Base-by-base conservation (phyloP, 768 basidiomycete genomes). In the Boletus speciosus region DNA sequence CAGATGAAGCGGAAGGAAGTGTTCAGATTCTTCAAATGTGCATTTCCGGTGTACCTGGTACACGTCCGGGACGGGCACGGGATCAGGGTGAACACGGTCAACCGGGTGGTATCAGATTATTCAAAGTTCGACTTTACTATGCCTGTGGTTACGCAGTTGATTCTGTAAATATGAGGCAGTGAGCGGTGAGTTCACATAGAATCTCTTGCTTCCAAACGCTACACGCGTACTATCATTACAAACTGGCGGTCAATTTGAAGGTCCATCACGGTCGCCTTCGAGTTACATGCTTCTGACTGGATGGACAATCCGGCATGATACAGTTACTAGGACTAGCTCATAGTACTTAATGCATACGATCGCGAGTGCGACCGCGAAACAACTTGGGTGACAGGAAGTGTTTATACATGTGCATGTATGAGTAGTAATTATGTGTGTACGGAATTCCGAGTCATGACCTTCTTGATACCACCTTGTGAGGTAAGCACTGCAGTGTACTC, bases 41-140 rank as follows among this genome's bases (percentile, higher is more conserved):
- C 31, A 0, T 68, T 66, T 29, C 56, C 61, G 19, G 58, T 54
- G 41, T 67, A 49, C 15, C 25, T 66, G 42, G 29, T 68, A 4
- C 64, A 32, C 15, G 57, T 52, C 38, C 38, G 45, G 48, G 60
- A 54, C 5, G 49, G 40, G 3, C 59, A 40, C 12, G 43, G 65
- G n/a, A 39, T 61, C 3, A 64, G 64, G 57, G 38, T 66, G 37
- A 39, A 23, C 44, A 59, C 64, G 19, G 55, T 38, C 4, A 31
- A 42, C 3, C 43, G 64, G 42, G 62, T 55, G 45, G 29, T 43
- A 7, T 40, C 57, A 1, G 49, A 39, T 5, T 66, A 66, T 32
- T 14, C 52, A 1, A 41, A 27, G 35, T 57, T 64, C 10, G 59
- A 61, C 23, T 65, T 66, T 35, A 47, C 50, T 43, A 53, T 51